These are phyloP conservation scores for Cyberlindnera samutprakarnensis DNA, from an alignment of 805 yeast species.

Conservation along the genomic window DNA sequence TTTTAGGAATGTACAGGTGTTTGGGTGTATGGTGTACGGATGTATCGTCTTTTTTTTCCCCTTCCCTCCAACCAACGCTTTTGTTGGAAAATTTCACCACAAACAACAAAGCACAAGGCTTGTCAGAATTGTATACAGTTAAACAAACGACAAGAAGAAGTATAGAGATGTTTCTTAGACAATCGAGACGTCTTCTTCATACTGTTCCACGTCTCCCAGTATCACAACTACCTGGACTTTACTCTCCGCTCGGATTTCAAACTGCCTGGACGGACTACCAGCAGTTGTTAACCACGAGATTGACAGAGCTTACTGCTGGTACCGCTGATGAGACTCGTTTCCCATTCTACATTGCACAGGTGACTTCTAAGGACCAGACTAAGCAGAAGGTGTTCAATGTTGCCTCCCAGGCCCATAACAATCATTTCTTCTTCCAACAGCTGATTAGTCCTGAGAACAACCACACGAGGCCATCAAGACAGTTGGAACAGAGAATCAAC, in stretches of 20 bases:
- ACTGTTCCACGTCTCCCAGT: conserved; percentile 49
- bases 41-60: no score
- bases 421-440: conserved; percentile 80
- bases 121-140: no score
- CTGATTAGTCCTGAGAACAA: conserved; percentile 24
- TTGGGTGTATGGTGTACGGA: no score
- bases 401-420: conserved; percentile 89
- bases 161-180: conserved; percentile 3
- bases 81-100: no score
- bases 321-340: conserved; percentile 70
- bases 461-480: conserved; percentile 28
- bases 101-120: no score
- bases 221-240: conserved; percentile 47
- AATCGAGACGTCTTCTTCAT: conserved; percentile 35
- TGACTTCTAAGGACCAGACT: conserved; percentile 59
- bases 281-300: conserved; percentile 47
- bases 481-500: conserved; percentile 28
- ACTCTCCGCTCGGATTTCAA: conserved; percentile 57
- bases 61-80: no score
- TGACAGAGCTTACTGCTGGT: conserved; percentile 63
- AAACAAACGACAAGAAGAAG: not conserved
- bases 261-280: conserved; percentile 82
- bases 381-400: conserved; percentile 70
- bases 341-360: conserved; percentile 62
- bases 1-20: no score